Conservation (phyloP, 176 grass and related monocot species). For the Coix lacrymajobi region DNA sequence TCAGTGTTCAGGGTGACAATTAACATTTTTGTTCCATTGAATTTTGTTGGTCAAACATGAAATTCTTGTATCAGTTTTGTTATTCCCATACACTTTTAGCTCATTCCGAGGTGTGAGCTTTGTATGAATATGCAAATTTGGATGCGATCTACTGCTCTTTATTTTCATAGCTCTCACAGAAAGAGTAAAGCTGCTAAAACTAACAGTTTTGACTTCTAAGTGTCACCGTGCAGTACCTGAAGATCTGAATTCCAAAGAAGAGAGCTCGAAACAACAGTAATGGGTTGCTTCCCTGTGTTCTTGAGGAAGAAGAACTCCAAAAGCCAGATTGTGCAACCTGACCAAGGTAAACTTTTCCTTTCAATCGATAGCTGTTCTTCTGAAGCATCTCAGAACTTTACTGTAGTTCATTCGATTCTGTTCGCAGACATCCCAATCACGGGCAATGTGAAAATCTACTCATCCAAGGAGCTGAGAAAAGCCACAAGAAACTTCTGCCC, state of each 20-base stretch:
- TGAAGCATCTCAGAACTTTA: constrained; percentile 5
- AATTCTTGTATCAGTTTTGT: background rate
- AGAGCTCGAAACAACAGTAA: background rate
- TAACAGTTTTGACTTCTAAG: background rate
- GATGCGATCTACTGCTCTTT: background rate
- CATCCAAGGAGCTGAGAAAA: constrained; percentile 62
- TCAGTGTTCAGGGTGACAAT: background rate
- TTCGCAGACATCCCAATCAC: constrained; percentile 22
- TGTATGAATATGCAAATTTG: background rate
- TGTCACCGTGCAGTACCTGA: background rate
- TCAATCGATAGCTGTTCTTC: background rate
- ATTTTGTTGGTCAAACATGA: background rate
- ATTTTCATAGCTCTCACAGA: background rate
- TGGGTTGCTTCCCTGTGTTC: constrained; percentile 44
- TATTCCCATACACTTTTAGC: background rate
- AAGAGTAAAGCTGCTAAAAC: background rate
- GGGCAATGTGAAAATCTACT: constrained; percentile 66
- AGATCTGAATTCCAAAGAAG: constrained; percentile 3
- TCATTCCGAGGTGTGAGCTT: background rate
- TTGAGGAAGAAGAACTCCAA: constrained; percentile 34
- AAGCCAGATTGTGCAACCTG: constrained; percentile 31
- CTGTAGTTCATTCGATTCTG: background rate
- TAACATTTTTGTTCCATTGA: background rate
- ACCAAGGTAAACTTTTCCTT: constrained; percentile 36
- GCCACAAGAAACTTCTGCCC: constrained; percentile 64